Base-by-base conservation (phyloP, 2,329 filamentous ascomycete genomes). In the Sporothrix inflata region DNA sequence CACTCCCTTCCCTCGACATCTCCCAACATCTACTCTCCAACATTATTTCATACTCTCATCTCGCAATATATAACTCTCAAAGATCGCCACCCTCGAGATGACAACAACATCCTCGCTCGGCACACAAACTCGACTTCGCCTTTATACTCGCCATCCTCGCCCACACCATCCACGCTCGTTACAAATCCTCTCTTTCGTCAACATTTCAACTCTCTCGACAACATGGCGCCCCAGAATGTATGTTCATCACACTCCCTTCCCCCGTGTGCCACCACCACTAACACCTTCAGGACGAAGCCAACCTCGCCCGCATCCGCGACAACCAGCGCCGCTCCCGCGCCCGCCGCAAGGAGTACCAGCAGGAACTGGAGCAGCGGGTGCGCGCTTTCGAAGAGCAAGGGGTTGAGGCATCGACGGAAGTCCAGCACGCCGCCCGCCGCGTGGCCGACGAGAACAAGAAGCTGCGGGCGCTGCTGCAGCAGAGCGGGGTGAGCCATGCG, bases 281-380 rank as follows among this genome's bases (percentile, higher is more conserved):
- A 55, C 55, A 34, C 4, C 19, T 7, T 14, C 38, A 75, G 75
- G 75, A 76, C 68, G 73, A 76, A 57, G 75, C 75, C 12, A 76
- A 75, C 38, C 74, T 76, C 75, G 86, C 87, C 63, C 89, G 91
- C 72, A 90, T 94, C 75, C 87, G 92, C 75, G 90, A 94, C 77
- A 94, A 94, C 77, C 92, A 94, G 79, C 86, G 92, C 71, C 89
- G 91, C 74, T 93, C 90, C n/a, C 89, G 92, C 70, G 91, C 91
- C 61, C 87, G 91, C 47, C 86, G 90, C 75, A 92, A 91, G 82
- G 91, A 93, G 77, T 93, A 94, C 78, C 82, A 93, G 51, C 84
- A 89, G 74, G 90, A 92, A 71, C 85, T 94, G 38, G 91, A 94
- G 80, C 82, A 85, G 70, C 89, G 88, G 73, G 81, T 91, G 72